These are phyloP conservation scores for Lojkania enalia DNA, from an alignment of 2,329 filamentous ascomycete species.

Conservation along the genomic window DNA sequence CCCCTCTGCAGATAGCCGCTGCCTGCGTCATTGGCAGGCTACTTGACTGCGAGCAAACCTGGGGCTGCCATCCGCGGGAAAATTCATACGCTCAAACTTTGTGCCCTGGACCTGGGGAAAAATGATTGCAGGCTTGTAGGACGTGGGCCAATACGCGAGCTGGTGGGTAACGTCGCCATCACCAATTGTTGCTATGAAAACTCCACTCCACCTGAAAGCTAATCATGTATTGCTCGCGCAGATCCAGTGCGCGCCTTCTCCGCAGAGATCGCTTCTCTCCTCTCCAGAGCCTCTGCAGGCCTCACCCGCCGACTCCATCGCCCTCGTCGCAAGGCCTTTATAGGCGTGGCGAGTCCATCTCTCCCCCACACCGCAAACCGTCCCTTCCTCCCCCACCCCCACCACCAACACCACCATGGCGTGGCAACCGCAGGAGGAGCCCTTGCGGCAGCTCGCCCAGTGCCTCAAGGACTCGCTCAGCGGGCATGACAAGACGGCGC, in stretches of 20 bases:
- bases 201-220: constrained; percentile 28
- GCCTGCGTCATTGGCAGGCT: constrained; percentile 32
- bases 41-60: constrained; percentile 33
- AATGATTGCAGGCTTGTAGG: constrained; percentile 40
- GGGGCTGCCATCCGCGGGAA: constrained; percentile 24
- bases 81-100: constrained; percentile 20
- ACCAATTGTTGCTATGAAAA: constrained; percentile 21
- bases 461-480: constrained; percentile 92
- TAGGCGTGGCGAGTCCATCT: constrained; percentile 10
- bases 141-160: constrained; percentile 32
- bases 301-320: constrained; percentile 3
- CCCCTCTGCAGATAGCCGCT: constrained; percentile 28
- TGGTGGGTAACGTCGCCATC: constrained; percentile 34
- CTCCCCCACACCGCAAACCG: constrained; percentile 17
- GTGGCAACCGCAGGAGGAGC: constrained; percentile 90
- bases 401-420: constrained; percentile 61
- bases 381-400: background rate
- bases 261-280: constrained; percentile 21
- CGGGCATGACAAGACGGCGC: constrained; percentile 74
- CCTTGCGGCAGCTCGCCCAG: constrained; percentile 82
- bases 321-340: constrained; percentile 10
- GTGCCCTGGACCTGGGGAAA: constrained; percentile 22
- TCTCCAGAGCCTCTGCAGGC: constrained; percentile 13
- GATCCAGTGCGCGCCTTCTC: constrained; percentile 32
- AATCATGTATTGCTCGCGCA: constrained; percentile 36